phyloP scores from a whole-genome alignment of 352 stramenopile genomes.

The Globisporangium radiosum region DNA sequence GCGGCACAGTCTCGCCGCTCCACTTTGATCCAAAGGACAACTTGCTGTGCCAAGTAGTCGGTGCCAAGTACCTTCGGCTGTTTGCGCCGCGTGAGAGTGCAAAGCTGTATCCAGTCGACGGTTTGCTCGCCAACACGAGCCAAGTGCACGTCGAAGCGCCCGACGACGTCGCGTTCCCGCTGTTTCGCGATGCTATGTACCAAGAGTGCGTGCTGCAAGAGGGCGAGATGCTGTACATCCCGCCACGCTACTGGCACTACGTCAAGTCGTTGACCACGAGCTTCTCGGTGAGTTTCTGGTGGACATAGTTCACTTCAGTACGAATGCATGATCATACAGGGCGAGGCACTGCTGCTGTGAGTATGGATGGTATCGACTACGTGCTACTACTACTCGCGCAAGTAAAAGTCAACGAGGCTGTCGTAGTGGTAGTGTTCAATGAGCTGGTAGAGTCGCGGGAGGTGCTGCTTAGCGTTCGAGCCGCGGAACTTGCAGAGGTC shows the following conservation, averaged over 20 bases:
- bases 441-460: conserved; percentile 61
- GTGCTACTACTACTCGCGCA: conserved; percentile 27
- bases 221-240: conserved; percentile 87
- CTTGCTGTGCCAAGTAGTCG: conserved; percentile 82
- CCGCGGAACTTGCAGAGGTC: conserved; percentile 83
- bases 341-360: too few species aligned
- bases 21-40: conserved; percentile 90
- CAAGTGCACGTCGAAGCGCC: conserved; percentile 58
- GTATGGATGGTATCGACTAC: not conserved
- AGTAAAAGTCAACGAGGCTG: conserved; percentile 70
- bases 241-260: conserved; percentile 85
- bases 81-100: conserved; percentile 62
- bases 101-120: conserved; percentile 79
- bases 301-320: conserved; percentile 16
- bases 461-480: conserved; percentile 67
- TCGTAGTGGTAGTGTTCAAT: conserved; percentile 83
- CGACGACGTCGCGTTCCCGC: conserved; percentile 44
- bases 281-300: conserved; percentile 85
- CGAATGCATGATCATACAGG: too few species aligned
- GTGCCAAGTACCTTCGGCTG: conserved; percentile 76
- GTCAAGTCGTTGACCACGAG: conserved; percentile 73
- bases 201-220: conserved; percentile 62
- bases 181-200: conserved; percentile 42
- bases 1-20: conserved; percentile 74
- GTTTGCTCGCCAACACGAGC: conserved; percentile 81